Evolutionary conservation across 1,284 basidiomycete species (phyloP), one percentile per base, ranked within the genome.

Genomic region (Schizopora paradoxa): DNA sequence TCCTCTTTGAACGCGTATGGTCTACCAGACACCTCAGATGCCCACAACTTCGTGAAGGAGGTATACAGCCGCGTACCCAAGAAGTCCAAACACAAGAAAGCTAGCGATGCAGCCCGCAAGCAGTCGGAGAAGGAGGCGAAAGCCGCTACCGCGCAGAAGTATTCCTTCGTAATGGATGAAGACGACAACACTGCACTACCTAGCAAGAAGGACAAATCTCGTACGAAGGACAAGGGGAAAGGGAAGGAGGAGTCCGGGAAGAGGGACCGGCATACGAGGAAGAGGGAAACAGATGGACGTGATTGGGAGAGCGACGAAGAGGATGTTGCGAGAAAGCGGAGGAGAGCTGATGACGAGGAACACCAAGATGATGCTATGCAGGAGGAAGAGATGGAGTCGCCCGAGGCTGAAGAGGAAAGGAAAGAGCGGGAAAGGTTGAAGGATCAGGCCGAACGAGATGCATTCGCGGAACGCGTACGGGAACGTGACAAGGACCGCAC

Each of bases 221-320:
- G 77, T 48, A 61, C 74, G 29, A 65, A 75, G 56, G 72, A 72
- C 59, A 73, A 71, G 55, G 69, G 68, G 43, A 72, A 70, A 52
- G 60, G 62, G 34, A 66, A 65, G 51, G 68, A 67, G 45, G 73
- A 67, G 54, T 69, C 70, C 43, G 70, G 69, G 56, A 69, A 64
- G 39, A 75, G 67, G 52, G 82, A 86, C 39, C 73, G 81, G 31
- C 77, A 86, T 51, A 72, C 77, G 40, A 74, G 91, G 54, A 93
- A 91, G 61, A 73, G 87, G 37, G 90, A 93, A 34, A 79, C 84
- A 49, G 83, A 84, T 52, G 76, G 70, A 21, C 78, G 81, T 48
- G 84, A 88, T 46, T 93, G 90, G 91, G 85, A 88, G 67, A 86
- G 78, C 56, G 90, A 92, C 52, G 91, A 91, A 54, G 88, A 92